Base-by-base conservation (phyloP, 73 alveolate species). In the Paramecium primaurelia region DNA sequence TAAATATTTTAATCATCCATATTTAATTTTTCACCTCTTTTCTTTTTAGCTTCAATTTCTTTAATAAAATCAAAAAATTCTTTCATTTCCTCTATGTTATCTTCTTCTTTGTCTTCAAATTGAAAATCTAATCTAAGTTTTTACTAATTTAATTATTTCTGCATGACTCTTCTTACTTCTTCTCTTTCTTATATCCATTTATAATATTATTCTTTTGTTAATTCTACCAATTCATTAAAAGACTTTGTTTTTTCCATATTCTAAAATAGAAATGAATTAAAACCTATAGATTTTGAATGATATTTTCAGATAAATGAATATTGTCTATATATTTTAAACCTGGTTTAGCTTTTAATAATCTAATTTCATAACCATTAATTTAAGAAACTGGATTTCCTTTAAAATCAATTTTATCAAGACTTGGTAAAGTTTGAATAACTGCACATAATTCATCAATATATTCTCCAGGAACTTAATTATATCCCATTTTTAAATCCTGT, bases 41-140 rank as follows among this genome's bases (percentile, higher is more conserved):
- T 60, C 58, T 87, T 64, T 38, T 80, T 87, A 20, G 68, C 77
- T 38, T 87, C 93, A 34, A 87, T 36, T 26, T 64, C 86, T 18
- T 73, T 42, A 4, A 87, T 87, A 68, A 64, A 87, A 7, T 87
- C 93, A 40, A 87, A 87, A 40, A 87, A 87, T 18, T 87, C 44
- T 22, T 87, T 87, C 75, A 64, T 64, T 20, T 87, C 88, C 59
- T 60, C 38, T 4, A 64, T 77, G 26, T 75, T 60, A 12, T 87
- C 86, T 37, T 58, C 30, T 64, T 64, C 49, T 42, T 64, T 64
- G 25, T 87, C 77, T 10, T 87, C 93, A 87, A 87, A 87, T 58
- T 59, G 30, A 18, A 58, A 75, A 69, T 87, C 77, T 12, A 87
- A 37, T 34, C 42, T 87, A 36, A 58, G 54, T 11, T 64, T 87